phyloP scores from a whole-genome alignment of 1,284 basidiomycete genomes.

The Heimioporus punctisporus region DNA sequence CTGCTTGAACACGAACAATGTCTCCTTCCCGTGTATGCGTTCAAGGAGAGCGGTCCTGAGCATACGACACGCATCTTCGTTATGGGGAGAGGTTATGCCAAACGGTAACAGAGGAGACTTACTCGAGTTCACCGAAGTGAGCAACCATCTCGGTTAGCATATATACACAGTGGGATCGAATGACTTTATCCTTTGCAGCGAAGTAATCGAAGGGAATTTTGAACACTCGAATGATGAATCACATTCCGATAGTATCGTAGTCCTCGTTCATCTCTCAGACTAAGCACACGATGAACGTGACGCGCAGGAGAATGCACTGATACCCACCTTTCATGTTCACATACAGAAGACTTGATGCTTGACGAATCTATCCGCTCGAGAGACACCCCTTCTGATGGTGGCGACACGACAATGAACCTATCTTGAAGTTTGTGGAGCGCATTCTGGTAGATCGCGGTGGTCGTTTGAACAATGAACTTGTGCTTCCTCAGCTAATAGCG shows the following conservation, averaged over 20 bases:
- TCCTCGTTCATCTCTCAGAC: constrained; percentile 51
- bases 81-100: constrained; percentile 31
- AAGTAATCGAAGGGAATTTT: constrained; percentile 86
- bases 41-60: constrained; percentile 77
- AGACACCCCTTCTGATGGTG: too few relatives aligned
- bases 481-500: too few relatives aligned
- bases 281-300: too few relatives aligned
- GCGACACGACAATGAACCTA: too few relatives aligned
- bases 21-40: constrained; percentile 64
- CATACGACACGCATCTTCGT: constrained; percentile 79
- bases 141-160: constrained; percentile 83
- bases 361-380: too few relatives aligned
- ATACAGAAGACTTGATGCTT: too few relatives aligned
- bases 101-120: constrained; percentile 24
- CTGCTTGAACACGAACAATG: too few relatives aligned
- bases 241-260: constrained; percentile 69
- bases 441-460: too few relatives aligned
- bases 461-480: too few relatives aligned
- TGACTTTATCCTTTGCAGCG: constrained; percentile 88
- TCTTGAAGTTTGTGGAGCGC: too few relatives aligned
- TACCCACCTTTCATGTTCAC: too few relatives aligned
- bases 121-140: constrained; percentile 86
- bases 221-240: constrained; percentile 77
- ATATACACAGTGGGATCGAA: constrained; percentile 82
- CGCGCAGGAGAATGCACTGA: neutral